Evolutionary conservation across 2,329 filamentous ascomycete genomes (phyloP).

Genomic region (Verticillium tricorpus): DNA sequence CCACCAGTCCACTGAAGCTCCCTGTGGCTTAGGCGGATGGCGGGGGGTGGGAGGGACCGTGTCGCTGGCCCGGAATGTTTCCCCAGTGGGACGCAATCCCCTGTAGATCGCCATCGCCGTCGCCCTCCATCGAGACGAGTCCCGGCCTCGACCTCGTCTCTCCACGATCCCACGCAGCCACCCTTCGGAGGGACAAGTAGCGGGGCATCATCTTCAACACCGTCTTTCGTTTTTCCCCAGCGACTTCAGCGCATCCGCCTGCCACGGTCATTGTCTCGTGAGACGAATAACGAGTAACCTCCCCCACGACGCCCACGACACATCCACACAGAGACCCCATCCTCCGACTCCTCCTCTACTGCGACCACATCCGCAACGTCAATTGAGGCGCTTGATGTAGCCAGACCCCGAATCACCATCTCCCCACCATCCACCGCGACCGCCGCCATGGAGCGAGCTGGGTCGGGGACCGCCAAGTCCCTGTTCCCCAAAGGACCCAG

Average conservation of each 20-base stretch:
- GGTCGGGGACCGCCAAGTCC: conserved; percentile 48
- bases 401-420: not conserved
- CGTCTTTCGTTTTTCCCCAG: not conserved
- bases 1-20: conserved; percentile 12
- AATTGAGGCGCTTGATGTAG: not conserved
- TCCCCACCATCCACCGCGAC: not conserved
- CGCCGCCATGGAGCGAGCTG: conserved; percentile 37
- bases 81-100: not conserved
- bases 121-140: not conserved
- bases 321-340: not conserved
- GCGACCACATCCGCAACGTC: not conserved
- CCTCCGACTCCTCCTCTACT: not conserved
- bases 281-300: not conserved
- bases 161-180: not conserved
- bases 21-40: conserved; percentile 11
- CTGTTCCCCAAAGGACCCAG: conserved; percentile 74
- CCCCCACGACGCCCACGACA: not conserved
- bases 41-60: not conserved
- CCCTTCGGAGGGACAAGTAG: not conserved
- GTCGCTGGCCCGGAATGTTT: not conserved
- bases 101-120: not conserved
- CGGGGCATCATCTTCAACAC: not conserved
- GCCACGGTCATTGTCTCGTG: not conserved
- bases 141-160: not conserved
- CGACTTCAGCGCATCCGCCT: not conserved